Conservation (phyloP, 2,329 filamentous ascomycete genomes). For the Cadophora sp. region DNA sequence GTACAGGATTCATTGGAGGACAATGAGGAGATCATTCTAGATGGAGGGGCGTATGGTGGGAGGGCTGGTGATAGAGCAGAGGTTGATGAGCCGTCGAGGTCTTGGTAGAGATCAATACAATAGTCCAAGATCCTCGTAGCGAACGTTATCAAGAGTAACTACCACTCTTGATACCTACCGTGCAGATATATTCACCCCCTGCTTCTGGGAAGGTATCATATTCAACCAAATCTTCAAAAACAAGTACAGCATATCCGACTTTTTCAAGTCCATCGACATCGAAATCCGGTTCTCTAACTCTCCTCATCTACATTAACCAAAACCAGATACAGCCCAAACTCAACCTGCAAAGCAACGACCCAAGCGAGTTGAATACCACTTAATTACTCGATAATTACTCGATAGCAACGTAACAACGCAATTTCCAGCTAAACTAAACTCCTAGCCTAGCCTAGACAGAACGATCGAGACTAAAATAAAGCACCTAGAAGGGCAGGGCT, state of each 20-base stretch:
- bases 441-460: too few species aligned
- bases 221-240: too few species aligned
- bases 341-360: neutral
- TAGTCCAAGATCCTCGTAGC: too few species aligned
- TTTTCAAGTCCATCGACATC: neutral
- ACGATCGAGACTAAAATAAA: neutral
- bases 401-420: constrained; percentile 9
- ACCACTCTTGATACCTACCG: neutral
- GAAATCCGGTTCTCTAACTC: neutral
- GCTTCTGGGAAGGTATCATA: too few species aligned
- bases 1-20: constrained; percentile 51
- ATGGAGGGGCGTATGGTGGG: constrained; percentile 46
- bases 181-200: neutral
- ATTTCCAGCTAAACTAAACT: too few species aligned
- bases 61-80: constrained; percentile 26
- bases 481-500: neutral
- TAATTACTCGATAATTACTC: constrained; percentile 27
- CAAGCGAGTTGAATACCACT: too few species aligned
- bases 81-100: constrained; percentile 37
- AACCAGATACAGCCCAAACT: neutral
- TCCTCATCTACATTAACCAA: neutral
- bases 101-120: neutral
- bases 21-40: constrained; percentile 49
- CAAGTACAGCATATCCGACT: too few species aligned
- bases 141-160: too few species aligned